Evolutionary conservation across 148 eudicot species (phyloP).

Genomic region (Diospyros kaki): DNA sequence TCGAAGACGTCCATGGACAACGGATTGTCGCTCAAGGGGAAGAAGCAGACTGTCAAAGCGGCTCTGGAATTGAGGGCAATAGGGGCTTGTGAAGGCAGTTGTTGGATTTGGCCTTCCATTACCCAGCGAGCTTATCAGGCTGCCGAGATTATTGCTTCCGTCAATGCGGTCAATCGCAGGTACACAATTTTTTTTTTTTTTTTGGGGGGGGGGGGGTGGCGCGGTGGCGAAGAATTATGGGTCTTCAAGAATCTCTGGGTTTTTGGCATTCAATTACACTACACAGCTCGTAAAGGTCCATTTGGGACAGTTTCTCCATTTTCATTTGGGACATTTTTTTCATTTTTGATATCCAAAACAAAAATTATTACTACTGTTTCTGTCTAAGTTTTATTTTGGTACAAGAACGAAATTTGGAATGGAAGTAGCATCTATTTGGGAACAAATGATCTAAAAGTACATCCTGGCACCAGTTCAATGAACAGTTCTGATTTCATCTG

Average conservation of each 20-base stretch:
- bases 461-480: too few relatives aligned
- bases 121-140: conserved; percentile 97
- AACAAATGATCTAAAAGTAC: too few relatives aligned
- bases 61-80: conserved; percentile 58
- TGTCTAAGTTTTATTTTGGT: too few relatives aligned
- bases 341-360: too few relatives aligned
- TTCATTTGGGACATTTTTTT: too few relatives aligned
- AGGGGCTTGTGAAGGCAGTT: conserved; percentile 80
- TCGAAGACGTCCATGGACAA: conserved; percentile 83
- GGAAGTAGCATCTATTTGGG: too few relatives aligned
- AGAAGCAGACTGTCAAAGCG: conserved; percentile 67
- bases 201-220: not conserved
- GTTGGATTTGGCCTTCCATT: conserved; percentile 99
- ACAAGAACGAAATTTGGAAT: too few relatives aligned
- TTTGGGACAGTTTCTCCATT: too few relatives aligned
- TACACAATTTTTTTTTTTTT: conserved; percentile 10
- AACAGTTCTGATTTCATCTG: not conserved
- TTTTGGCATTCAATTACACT: too few relatives aligned
- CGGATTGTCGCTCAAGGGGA: conserved; percentile 77
- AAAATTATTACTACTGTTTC: too few relatives aligned
- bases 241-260: too few relatives aligned
- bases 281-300: too few relatives aligned
- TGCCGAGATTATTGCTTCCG: conserved; percentile 89
- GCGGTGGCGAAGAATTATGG: not conserved
- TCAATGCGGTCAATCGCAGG: conserved; percentile 70